Evolutionary conservation across 768 basidiomycete genomes (phyloP).

Genomic region (Gymnopilus dilepis): DNA sequence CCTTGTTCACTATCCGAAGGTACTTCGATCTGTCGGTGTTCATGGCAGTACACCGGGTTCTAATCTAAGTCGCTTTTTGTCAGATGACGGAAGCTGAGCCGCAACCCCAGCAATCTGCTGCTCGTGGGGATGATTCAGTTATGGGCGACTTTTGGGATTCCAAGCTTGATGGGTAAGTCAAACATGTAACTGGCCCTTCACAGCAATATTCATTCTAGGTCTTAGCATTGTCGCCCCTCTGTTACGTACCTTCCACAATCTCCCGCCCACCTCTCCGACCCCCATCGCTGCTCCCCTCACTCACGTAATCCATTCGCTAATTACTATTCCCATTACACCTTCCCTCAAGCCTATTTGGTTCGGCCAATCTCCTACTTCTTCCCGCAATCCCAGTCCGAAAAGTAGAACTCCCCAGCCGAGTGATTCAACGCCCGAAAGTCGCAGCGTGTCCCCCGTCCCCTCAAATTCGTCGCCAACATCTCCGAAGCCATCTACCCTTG

Average conservation of each 20-base stretch:
- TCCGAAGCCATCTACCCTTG: constrained; percentile 52
- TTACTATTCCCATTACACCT: constrained; percentile 73
- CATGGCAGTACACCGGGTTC: not conserved
- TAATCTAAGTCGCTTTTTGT: constrained; percentile 10
- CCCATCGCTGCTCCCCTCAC: constrained; percentile 79
- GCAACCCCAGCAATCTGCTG: constrained; percentile 47
- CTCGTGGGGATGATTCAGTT: constrained; percentile 47
- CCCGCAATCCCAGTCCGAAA: constrained; percentile 44
- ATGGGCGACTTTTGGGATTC: constrained; percentile 80
- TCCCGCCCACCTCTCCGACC: constrained; percentile 62
- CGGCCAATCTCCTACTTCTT: constrained; percentile 41
- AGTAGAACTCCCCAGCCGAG: constrained; percentile 36
- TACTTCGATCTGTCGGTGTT: constrained; percentile 30
- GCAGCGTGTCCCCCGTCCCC: constrained; percentile 45
- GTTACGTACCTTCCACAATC: constrained; percentile 69
- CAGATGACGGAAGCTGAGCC: constrained; percentile 51
- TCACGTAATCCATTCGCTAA: constrained; percentile 82
- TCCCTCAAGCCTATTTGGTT: constrained; percentile 69
- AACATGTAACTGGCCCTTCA: constrained; percentile 15
- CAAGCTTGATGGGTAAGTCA: constrained; percentile 68
- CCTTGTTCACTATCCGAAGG: constrained; percentile 81
- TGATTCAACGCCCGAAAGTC: constrained; percentile 39
- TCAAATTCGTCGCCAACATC: constrained; percentile 33
- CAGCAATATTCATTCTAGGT: not conserved
- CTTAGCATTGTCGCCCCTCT: constrained; percentile 73